Evolutionary conservation across 2,329 filamentous ascomycete genomes (phyloP), one percentile per base, ranked within the genome.

Genomic region (Cercospora nicotianae): DNA sequence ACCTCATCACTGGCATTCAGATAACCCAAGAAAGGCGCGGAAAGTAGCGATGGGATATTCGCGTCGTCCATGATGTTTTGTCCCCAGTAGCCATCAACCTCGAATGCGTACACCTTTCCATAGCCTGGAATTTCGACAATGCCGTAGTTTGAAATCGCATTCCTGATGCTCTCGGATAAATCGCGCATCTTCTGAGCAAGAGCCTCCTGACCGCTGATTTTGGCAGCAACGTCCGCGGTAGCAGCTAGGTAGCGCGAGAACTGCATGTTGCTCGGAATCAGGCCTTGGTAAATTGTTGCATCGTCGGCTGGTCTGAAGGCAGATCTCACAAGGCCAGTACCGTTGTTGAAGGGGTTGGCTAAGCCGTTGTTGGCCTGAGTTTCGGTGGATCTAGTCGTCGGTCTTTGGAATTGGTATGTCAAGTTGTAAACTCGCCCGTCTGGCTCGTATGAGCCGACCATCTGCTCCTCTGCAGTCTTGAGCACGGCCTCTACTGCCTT

Each of bases 11-110:
- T 73, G 23, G 59, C 68, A 51, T 81, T 75, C 1, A 81, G 72
- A 66, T 88, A 91, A 8, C 87, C 87, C 63, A 90, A 80, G 73
- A 91, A 87, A 0, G 89, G 89, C 26, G 89, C 84, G 1, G 87
- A 86, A 48, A 91, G 83, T 3, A 91, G 83, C 12, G 86, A 89
- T 0, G 90, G 89, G 60, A 91, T 87, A 70, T 91, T 91, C 33
- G 89, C 89, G 66, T 91, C 89, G 73, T 91, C 90, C 89, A 91
- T 91, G 61, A 90, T 82, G 70, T 86, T 89, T 64, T 78, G 76
- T 13, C 75, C 75, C 55, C 79, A 71, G 48, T 72, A 72, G 30
- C 70, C 70, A 68, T 85, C 83, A 28, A 84, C 77, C 70, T 85
- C 83, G 68, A 80, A 84, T 13, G 83, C 82, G 68, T 83, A 85